phyloP scores from a whole-genome alignment of 805 yeast species.

The Saturnispora dispora region DNA sequence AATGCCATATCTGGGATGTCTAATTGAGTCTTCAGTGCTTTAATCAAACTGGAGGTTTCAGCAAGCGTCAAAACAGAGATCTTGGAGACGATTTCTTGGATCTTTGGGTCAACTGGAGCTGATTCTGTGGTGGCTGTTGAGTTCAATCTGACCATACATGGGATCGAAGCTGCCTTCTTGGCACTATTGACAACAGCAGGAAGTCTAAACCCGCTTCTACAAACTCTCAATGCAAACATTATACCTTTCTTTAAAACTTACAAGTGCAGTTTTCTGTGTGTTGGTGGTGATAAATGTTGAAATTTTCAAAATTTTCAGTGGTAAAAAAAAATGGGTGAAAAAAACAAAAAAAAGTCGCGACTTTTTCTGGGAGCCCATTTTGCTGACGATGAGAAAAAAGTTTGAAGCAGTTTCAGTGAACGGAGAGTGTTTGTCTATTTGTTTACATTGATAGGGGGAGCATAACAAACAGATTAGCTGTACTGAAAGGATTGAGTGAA shows the following conservation, averaged over 20 bases:
- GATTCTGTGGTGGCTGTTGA: conserved; percentile 30
- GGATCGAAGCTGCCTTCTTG: background rate
- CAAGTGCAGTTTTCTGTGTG: background rate
- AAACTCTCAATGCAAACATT: conserved; percentile 12
- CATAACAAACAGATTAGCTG: too few relatives aligned
- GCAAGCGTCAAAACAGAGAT: conserved; percentile 84
- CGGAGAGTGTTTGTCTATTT: background rate
- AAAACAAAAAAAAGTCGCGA: background rate
- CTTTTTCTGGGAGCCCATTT: background rate
- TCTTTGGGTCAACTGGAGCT: conserved; percentile 74
- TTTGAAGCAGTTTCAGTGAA: background rate
- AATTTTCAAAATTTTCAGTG: background rate
- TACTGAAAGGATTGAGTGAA: too few relatives aligned
- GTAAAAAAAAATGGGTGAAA: background rate
- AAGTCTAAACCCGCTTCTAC: conserved; percentile 8
- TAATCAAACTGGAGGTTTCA: conserved; percentile 83
- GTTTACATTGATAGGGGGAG: background rate
- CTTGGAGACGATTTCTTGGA: conserved; percentile 77
- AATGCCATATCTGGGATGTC: conserved; percentile 91
- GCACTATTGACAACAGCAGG: background rate
- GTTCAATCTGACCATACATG: conserved; percentile 34
- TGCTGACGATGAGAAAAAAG: background rate
- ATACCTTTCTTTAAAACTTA: background rate
- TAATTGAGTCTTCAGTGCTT: conserved; percentile 69
- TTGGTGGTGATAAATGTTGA: background rate